phyloP scores from a whole-genome alignment of 495 filamentous ascomycete species.

The Xylaria bambusicola region DNA sequence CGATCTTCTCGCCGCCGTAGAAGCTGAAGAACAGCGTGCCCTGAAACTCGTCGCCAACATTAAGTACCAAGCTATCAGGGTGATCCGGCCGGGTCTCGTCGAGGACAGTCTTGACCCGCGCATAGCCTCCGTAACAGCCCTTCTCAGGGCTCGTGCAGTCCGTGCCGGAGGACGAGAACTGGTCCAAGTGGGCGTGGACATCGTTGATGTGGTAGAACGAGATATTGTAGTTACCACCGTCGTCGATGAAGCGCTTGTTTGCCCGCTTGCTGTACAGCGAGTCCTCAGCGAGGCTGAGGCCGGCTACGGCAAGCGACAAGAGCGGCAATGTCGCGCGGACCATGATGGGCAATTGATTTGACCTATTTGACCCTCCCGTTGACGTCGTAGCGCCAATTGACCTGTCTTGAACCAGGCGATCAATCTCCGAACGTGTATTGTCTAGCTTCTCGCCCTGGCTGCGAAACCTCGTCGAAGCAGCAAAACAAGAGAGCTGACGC shows the following conservation, averaged over 20 bases:
- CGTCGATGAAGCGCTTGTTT: constrained; percentile 53
- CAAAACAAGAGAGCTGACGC: neutral
- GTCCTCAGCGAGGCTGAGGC: constrained; percentile 32
- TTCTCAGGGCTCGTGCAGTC: constrained; percentile 52
- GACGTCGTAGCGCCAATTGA: neutral
- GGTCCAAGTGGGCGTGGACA: constrained; percentile 60
- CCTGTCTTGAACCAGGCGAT: neutral
- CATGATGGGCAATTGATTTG: constrained; percentile 18
- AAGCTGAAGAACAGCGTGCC: constrained; percentile 61
- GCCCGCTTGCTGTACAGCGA: constrained; percentile 41
- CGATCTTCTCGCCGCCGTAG: constrained; percentile 64
- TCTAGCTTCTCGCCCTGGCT: neutral
- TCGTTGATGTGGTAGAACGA: constrained; percentile 66
- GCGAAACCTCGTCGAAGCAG: neutral
- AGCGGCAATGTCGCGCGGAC: constrained; percentile 17
- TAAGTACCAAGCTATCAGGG: constrained; percentile 56
- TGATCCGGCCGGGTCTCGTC: constrained; percentile 51
- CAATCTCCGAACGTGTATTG: neutral
- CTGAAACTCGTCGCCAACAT: constrained; percentile 63
- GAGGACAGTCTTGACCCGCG: constrained; percentile 55
- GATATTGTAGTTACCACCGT: constrained; percentile 56
- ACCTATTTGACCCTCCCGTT: too few species aligned
- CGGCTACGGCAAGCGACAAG: constrained; percentile 19
- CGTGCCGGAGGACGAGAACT: constrained; percentile 56
- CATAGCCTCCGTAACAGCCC: constrained; percentile 62